Evolutionary conservation across 495 filamentous ascomycete genomes (phyloP), one percentile per base, ranked within the genome.

Genomic region (Penicillium turbatum): DNA sequence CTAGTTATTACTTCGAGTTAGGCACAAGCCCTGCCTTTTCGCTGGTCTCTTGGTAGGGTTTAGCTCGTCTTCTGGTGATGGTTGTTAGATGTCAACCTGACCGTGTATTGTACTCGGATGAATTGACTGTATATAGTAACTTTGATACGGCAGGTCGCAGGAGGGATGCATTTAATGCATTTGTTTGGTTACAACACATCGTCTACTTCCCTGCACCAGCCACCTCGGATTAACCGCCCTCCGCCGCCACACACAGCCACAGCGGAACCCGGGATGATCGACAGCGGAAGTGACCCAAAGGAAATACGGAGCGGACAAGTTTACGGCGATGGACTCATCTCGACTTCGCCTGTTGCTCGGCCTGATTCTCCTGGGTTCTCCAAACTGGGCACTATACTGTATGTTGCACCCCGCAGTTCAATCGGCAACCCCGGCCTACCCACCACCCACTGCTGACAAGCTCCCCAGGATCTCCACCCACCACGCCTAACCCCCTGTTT

Each of bases 221-320:
- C 69, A 69, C 69, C 55, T 10, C 67, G 71, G 59, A 69, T 65
- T 54, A 73, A 67, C 29, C 51, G 69, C 69, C 24, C 50, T 66
- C 72, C 72, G 62, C 34, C 52, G 54, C 48, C 46, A 48, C 47
- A 49, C 13, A 42, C 48, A 16, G 59, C 65, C 63, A 66, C 58
- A 60, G 64, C 57, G 59, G 62, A 65, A 60, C 52, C 43, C 54
- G 57, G 53, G 58, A 61, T 48, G 71, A 71, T 72, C 67, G 64
- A 56, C 69, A 53, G 62, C 65, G 68, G 64, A 67, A 68, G 62
- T 68, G 65, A 61, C 65, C 65, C 50, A 56, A 63, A 55, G 60
- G 54, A 54, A 63, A 51, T 15, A 57, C 53, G 46, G 61, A 36
- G 59, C 53, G 48, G 45, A 46, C 19, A 48, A 36, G 35, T 38